Evolutionary conservation across 2,329 filamentous ascomycete genomes (phyloP).

Genomic region (Pseudogymnoascus sp.): DNA sequence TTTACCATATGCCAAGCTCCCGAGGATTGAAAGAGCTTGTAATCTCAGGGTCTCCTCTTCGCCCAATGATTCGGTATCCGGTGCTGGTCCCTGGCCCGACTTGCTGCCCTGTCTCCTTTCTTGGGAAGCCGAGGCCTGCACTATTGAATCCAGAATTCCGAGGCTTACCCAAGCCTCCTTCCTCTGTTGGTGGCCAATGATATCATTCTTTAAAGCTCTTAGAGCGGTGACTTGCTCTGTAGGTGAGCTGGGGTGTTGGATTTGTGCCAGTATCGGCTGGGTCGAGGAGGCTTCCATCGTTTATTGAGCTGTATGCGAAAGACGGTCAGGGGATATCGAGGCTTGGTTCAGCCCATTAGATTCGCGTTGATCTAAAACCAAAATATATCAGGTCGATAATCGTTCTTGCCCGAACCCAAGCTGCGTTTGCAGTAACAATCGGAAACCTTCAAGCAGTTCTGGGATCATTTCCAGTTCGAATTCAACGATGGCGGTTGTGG

Average conservation of each 20-base stretch:
- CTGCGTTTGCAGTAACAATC: not conserved
- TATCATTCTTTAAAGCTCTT: constrained; percentile 73
- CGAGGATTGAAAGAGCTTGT: constrained; percentile 76
- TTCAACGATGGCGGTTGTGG: not conserved
- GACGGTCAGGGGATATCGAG: not conserved
- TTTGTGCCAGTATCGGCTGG: constrained; percentile 46
- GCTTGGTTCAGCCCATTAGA: constrained; percentile 6
- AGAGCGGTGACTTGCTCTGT: constrained; percentile 52
- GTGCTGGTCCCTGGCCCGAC: constrained; percentile 36
- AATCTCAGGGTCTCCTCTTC: constrained; percentile 61
- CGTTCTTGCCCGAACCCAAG: not conserved
- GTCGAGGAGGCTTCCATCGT: constrained; percentile 30
- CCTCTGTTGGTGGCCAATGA: constrained; percentile 77
- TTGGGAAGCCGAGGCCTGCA: constrained; percentile 32
- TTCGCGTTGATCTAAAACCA: not conserved
- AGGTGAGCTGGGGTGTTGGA: constrained; percentile 44
- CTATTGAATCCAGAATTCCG: constrained; percentile 58
- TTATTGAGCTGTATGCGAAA: not conserved
- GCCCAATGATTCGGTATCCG: constrained; percentile 30
- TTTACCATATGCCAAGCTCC: constrained; percentile 76
- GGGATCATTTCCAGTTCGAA: not conserved
- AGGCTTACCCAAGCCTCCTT: constrained; percentile 71
- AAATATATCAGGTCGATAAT: not conserved
- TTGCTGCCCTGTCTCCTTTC: constrained; percentile 36
- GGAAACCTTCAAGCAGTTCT: not conserved